Evolutionary conservation across 805 yeast species (phyloP).

Genomic region (Schwanniomyces pseudopolymorphus): DNA sequence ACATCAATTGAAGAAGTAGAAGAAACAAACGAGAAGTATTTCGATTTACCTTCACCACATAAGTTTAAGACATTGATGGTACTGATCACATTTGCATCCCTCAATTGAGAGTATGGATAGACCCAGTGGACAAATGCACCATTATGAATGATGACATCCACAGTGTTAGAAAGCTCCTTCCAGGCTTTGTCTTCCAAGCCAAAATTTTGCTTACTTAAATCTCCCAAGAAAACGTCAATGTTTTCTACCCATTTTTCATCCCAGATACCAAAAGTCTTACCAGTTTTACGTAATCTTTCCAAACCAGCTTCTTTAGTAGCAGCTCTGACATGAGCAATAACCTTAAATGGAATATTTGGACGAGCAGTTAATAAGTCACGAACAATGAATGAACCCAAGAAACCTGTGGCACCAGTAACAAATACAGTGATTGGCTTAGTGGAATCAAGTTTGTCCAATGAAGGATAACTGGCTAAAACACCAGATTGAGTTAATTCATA

Average conservation of each 20-base stretch:
- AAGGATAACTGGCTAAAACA: conserved; percentile 46
- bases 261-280: conserved; percentile 83
- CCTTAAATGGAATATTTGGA: conserved; percentile 48
- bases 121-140: conserved; percentile 99
- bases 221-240: conserved; percentile 79
- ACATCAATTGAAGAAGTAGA: conserved; percentile 93
- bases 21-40: conserved; percentile 86
- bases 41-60: conserved; percentile 78
- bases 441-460: conserved; percentile 36
- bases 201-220: conserved; percentile 68
- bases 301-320: conserved; percentile 63
- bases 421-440: conserved; percentile 57
- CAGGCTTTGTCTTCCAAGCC: conserved; percentile 64
- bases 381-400: conserved; percentile 86
- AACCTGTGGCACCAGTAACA: conserved; percentile 95
- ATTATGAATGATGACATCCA: conserved; percentile 89
- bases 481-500: conserved; percentile 40
- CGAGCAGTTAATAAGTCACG: conserved; percentile 68
- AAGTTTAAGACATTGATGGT: conserved; percentile 81
- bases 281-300: conserved; percentile 72
- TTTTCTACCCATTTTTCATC: conserved; percentile 53
- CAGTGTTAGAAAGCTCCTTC: conserved; percentile 50
- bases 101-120: conserved; percentile 83
- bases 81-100: conserved; percentile 91
- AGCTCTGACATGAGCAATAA: conserved; percentile 93